Evolutionary conservation across 2,329 filamentous ascomycete species (phyloP).

Genomic region (Ceratocystis destructans): DNA sequence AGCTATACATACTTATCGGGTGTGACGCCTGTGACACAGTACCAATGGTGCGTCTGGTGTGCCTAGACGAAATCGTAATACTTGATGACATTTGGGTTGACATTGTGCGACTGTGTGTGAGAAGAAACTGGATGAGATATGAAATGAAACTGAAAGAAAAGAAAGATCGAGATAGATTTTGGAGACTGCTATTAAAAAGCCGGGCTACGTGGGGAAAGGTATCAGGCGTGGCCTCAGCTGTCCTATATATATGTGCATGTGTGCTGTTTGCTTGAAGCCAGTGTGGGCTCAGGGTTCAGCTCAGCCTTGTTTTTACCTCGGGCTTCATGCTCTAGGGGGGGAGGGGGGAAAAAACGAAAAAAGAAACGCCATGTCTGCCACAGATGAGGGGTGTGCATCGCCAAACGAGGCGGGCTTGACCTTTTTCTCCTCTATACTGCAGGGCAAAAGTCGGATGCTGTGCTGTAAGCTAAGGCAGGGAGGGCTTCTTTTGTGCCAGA

Average conservation of each 20-base stretch:
- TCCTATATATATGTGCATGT: not conserved
- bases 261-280: not conserved
- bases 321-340: not conserved
- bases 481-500: not conserved
- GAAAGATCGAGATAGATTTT: not conserved
- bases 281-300: not conserved
- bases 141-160: not conserved
- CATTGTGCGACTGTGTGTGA: not conserved
- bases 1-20: not conserved
- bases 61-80: not conserved
- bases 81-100: not conserved
- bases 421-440: not conserved
- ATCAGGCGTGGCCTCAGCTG: not conserved
- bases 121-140: not conserved
- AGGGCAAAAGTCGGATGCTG: not conserved
- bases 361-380: not conserved
- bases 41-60: not conserved
- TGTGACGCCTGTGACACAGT: not conserved
- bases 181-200: not conserved
- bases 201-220: not conserved
- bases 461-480: not conserved
- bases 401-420: not conserved
- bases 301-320: not conserved
- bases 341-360: not conserved
- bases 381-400: not conserved